These are phyloP conservation scores for Silybum marianum DNA, from an alignment of 129 eudicot genomes.

Conservation along the genomic window DNA sequence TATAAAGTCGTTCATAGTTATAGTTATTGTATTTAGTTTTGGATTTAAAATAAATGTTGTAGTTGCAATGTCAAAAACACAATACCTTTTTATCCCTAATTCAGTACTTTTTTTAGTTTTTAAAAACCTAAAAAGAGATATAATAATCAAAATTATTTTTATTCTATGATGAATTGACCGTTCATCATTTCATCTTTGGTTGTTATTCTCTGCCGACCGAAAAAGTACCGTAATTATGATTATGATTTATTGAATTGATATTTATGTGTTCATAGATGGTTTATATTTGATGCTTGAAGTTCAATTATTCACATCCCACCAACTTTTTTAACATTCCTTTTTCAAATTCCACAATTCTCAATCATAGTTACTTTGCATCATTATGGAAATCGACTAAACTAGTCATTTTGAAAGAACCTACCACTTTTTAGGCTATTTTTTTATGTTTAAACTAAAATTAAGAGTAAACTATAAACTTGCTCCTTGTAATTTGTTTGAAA, in stretches of 20 bases:
- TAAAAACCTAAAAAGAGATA: not conserved
- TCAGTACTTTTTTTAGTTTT: not conserved
- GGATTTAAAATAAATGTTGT: not conserved
- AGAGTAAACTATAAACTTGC: no score
- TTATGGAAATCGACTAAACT: not conserved
- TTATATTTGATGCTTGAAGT: constrained; percentile 1
- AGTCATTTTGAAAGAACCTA: not conserved
- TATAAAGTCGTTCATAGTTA: not conserved
- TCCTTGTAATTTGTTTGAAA: no score
- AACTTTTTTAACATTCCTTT: not conserved
- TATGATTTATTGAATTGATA: not conserved
- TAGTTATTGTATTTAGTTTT: not conserved
- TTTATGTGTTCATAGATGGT: not conserved
- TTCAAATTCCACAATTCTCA: not conserved
- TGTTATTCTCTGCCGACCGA: not conserved
- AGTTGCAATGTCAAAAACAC: not conserved
- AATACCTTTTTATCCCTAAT: not conserved
- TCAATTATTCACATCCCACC: constrained; percentile 1
- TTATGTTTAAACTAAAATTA: not conserved
- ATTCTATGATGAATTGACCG: not conserved
- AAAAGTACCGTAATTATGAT: not conserved
- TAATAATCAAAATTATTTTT: not conserved
- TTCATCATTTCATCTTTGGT: not conserved
- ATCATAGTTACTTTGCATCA: not conserved
- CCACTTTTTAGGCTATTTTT: not conserved